phyloP scores from a whole-genome alignment of 768 basidiomycete genomes.

The Cystobasidium tubakii region DNA sequence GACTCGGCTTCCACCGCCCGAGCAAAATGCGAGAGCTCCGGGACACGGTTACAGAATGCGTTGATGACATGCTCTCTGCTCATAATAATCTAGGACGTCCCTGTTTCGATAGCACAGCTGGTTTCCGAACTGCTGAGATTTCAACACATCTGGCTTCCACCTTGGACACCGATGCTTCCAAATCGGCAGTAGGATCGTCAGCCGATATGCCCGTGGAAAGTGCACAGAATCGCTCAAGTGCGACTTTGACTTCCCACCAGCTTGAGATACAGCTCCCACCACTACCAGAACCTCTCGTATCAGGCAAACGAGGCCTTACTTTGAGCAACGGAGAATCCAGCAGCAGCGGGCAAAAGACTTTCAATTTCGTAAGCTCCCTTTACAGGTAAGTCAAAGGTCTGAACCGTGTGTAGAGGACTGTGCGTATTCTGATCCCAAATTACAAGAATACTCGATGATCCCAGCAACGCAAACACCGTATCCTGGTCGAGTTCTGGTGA shows the following conservation, averaged over 20 bases:
- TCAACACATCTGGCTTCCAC: too few species aligned
- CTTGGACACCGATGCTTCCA: too few species aligned
- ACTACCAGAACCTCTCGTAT: not conserved
- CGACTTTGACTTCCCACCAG: too few species aligned
- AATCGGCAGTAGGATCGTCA: too few species aligned
- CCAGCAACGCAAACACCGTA: not conserved
- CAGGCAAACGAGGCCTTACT: too few species aligned
- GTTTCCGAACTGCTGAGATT: not conserved
- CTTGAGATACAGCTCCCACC: not conserved
- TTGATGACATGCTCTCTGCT: not conserved
- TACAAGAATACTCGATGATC: slow-evolving; percentile 8
- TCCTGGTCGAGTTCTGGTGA: not conserved
- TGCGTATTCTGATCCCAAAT: not conserved
- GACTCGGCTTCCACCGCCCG: not conserved
- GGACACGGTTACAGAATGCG: not conserved
- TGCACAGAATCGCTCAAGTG: too few species aligned
- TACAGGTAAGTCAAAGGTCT: not conserved
- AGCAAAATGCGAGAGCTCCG: not conserved
- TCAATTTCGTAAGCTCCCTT: not conserved
- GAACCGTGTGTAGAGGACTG: not conserved
- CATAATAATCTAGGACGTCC: not conserved
- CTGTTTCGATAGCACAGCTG: not conserved
- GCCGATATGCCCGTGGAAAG: too few species aligned
- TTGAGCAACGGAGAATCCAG: too few species aligned
- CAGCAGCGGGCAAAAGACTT: too few species aligned